Percentiles rank a stretch among this genome's conserved stretches.
Conservation (phyloP, 192 early-diverging fungal genomes). For the Lunasporangiospora selenospora region DNA sequence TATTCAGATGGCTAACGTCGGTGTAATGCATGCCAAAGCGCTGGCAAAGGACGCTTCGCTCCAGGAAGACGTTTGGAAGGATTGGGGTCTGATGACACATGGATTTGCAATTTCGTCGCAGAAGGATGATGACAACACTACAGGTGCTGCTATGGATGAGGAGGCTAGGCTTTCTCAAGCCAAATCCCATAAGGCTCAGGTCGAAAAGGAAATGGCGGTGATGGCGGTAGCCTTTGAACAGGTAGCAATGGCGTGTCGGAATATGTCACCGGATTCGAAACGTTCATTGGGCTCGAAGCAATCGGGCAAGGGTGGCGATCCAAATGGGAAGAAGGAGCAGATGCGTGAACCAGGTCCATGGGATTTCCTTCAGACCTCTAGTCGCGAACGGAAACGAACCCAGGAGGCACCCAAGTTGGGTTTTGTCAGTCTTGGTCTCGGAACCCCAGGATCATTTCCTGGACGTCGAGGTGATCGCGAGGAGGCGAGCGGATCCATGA, state of each 20-base stretch:
- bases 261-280: too few species aligned
- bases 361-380: conserved; percentile 18
- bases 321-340: not conserved
- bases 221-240: conserved; percentile 32
- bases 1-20: conserved; percentile 34
- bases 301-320: not conserved
- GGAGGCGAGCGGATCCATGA: not conserved
- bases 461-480: not conserved
- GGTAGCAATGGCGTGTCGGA: conserved; percentile 16
- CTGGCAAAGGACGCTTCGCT: not conserved
- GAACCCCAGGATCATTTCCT: too few species aligned
- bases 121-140: not conserved
- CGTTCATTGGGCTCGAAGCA: not conserved
- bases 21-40: conserved; percentile 37
- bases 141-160: not conserved
- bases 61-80: conserved; percentile 20
- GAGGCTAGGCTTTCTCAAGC: too few species aligned
- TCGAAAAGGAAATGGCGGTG: conserved; percentile 3
- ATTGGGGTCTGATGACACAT: conserved; percentile 18
- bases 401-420: too few species aligned
- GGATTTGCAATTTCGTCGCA: too few species aligned
- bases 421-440: too few species aligned
- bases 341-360: conserved; percentile 1
- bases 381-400: too few species aligned
- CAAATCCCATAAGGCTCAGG: not conserved